Base-by-base conservation (phyloP, 805 yeast species). In the Teunomyces panamensis region DNA sequence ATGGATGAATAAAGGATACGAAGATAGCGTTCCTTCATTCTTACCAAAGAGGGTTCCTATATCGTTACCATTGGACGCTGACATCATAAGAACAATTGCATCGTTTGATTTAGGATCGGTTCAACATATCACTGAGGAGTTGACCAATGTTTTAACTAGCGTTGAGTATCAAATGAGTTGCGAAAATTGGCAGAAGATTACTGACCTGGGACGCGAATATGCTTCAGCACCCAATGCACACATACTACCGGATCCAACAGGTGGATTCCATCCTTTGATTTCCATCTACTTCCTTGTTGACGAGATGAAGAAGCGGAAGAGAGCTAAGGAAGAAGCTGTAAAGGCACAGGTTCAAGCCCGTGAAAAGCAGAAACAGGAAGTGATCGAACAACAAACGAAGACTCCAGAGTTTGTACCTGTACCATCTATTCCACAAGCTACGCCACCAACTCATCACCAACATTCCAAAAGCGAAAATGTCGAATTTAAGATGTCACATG, bases 1-100 rank as follows among this genome's bases (percentile, higher is more conserved):
- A 1, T 94, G 99, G 99, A 89, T 94, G 92, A 77, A 77, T 47
- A 83, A 84, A 62, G 97, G 97, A 30, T 90, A 79, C 61, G 96
- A 89, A 47, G 79, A 79, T 30, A 79, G 84, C 0, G 84, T 87
- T 0, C 77, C 83, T 9, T 81, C 83, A 39, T 85, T 84, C 61
- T 67, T 94, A 34, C 97, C 98, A 0, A 77, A 75, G 43, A 77
- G 99, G 56, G 66, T 72, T 3, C 99, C 99, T 2, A 68, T 94
- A 56, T 71, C 74, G 13, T 68, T 78, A 45, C 96, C 95, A 0
- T 70, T 89, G 45, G 85, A 88, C 57, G 75, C 74, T 0, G 77
- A 71, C 0, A 88, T 91, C 9, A 71, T 92, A 9, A 76, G 77
- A 48, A 88, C 87, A 45, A 89, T 94, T 75, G 82, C 86, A 20